Evolutionary conservation across 2,329 filamentous ascomycete genomes (phyloP), one percentile per base, ranked within the genome.

Genomic region (Ceratocystis papillata): DNA sequence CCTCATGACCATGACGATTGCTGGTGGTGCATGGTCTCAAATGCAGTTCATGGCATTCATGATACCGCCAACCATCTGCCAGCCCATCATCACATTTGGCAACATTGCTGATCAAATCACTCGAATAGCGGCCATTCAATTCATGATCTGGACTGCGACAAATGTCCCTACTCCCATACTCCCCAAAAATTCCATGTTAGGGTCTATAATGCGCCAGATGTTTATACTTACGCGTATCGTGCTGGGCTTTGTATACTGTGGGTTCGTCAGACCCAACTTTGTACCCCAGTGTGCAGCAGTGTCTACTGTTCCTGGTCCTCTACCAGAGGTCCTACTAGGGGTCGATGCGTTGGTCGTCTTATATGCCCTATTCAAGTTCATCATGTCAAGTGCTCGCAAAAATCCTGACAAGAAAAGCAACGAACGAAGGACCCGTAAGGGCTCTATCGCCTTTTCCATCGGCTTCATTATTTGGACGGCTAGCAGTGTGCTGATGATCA

Each of bases 91-190:
- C 57, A 75, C 79, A 44, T 79, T 85, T 70, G 78, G 79, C 60
- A 77, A 81, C 7, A 70, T 78, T 28, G 83, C 85, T 72, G 83
- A 86, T 69, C 83, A 86, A 71, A 71, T 84, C 28, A 79, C 79
- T 20, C 78, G 83, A 62, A 73, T 81, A 62, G 76, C 79, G 45
- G 72, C 83, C 65, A 78, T 83, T 69, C 82, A 84, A 71, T 81
- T 79, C 66, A 71, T 84, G 4, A 69, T 82, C 55, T 84, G 81
- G 80, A 78, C 77, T 70, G 74, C 75, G 41, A 70, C 72, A n/a
- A 73, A 72, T 69, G 73, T 74, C 41, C 74, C 28, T 17, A 55
- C 28, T 12, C 25, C 46, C 28, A 59, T 20, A 28, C 12, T 33
- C 17, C 50, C 30, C 15, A 44, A 66, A 22, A 62, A 45, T 7